phyloP scores from a whole-genome alignment of 2,329 filamentous ascomycete genomes.

The Fusarium armeniacum region DNA sequence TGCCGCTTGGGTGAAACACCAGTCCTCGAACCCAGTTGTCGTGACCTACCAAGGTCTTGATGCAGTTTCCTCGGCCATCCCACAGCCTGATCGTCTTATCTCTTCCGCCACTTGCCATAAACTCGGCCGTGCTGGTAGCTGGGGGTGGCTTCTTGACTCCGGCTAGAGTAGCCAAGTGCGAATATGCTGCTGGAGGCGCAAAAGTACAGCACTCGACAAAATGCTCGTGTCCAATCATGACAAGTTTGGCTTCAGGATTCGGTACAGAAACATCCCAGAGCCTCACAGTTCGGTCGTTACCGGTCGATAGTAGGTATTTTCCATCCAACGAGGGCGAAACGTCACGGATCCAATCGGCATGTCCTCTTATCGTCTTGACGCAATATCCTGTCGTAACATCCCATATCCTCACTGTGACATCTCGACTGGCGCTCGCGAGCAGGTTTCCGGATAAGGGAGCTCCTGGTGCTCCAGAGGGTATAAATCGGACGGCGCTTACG shows the following conservation, averaged over 20 bases:
- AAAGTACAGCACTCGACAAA: constrained; percentile 88
- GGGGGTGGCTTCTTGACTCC: constrained; percentile 87
- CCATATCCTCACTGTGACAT: constrained; percentile 90
- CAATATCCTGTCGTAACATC: constrained; percentile 94
- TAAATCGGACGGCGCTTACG: constrained; percentile 88
- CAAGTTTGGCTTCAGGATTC: constrained; percentile 79
- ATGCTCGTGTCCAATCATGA: constrained; percentile 89
- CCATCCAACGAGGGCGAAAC: constrained; percentile 87
- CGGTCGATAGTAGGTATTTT: constrained; percentile 83
- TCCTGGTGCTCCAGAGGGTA: constrained; percentile 84
- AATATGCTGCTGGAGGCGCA: constrained; percentile 83
- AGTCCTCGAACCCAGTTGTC: constrained; percentile 94
- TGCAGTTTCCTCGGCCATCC: constrained; percentile 85
- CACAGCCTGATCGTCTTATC: constrained; percentile 94
- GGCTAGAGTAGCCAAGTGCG: constrained; percentile 81
- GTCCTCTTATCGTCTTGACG: constrained; percentile 88
- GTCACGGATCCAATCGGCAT: constrained; percentile 92
- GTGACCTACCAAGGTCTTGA: constrained; percentile 88
- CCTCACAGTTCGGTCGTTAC: constrained; percentile 84
- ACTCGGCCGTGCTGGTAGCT: constrained; percentile 82
- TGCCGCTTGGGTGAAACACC: constrained; percentile 91
- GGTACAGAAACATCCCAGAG: constrained; percentile 84
- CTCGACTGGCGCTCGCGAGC: constrained; percentile 86
- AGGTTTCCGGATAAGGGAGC: constrained; percentile 85
- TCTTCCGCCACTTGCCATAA: constrained; percentile 87